Evolutionary conservation across 2,329 filamentous ascomycete species (phyloP).

Genomic region (Dactylellina drechsleri): DNA sequence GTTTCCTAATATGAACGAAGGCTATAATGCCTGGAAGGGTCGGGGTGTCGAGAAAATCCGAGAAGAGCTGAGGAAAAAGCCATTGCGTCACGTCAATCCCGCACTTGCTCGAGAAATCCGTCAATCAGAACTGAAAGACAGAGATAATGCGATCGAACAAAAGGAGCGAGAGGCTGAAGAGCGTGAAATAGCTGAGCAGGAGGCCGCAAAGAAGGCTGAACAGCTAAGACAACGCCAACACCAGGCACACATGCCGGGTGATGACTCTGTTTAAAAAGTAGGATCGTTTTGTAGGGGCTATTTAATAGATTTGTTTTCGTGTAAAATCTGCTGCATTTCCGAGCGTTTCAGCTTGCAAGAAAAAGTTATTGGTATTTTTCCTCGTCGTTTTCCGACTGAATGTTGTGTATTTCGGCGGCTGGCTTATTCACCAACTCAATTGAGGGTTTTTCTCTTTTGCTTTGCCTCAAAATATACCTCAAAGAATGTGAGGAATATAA

Average conservation of each 20-base stretch:
- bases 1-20: conserved; percentile 64
- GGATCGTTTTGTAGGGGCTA: background rate
- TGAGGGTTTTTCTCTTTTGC: no score
- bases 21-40: conserved; percentile 66
- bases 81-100: conserved; percentile 45
- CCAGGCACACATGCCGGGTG: conserved; percentile 38
- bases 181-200: conserved; percentile 30
- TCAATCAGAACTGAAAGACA: conserved; percentile 43
- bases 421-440: no score
- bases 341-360: background rate
- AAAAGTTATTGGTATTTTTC: conserved; percentile 1
- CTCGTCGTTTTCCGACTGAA: background rate
- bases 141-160: conserved; percentile 41
- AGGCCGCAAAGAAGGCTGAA: conserved; percentile 26
- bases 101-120: conserved; percentile 45
- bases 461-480: no score
- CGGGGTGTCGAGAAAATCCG: conserved; percentile 65
- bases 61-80: conserved; percentile 51
- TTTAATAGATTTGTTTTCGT: conserved; percentile 2
- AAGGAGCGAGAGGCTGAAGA: conserved; percentile 47
- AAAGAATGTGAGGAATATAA: no score
- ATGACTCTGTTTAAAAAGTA: conserved; percentile 27
- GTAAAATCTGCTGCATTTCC: conserved; percentile 18
- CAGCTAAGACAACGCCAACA: conserved; percentile 32
- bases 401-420: no score